Evolutionary conservation across 164 flowering plant species (phyloP).

Genomic region (Sedum album): DNA sequence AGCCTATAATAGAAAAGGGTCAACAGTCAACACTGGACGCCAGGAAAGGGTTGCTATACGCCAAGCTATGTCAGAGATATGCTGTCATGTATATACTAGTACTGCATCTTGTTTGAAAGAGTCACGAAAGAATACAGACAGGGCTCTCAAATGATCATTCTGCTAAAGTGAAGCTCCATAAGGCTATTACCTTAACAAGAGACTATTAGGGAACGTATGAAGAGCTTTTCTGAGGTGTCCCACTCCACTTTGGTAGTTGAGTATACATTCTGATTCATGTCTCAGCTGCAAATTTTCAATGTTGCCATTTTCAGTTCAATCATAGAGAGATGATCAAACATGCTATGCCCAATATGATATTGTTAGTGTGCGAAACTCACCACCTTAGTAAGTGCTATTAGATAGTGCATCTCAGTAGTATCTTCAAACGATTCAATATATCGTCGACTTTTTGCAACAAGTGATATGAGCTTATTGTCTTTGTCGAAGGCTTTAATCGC

Average conservation of each 20-base stretch:
- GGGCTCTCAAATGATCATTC: not conserved
- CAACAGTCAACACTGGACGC: not conserved
- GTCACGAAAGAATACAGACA: not conserved
- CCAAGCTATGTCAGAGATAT: not conserved
- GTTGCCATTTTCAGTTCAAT: not conserved
- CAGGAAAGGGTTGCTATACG: not conserved
- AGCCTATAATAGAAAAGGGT: not conserved
- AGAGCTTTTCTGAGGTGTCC: conserved; percentile 64
- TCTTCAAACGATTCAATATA: conserved; percentile 46
- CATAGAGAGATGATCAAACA: not conserved
- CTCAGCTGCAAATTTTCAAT: conserved; percentile 41
- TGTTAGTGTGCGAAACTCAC: conserved; percentile 30
- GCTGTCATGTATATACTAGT: not conserved
- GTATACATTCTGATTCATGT: conserved; percentile 28
- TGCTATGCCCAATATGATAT: not conserved
- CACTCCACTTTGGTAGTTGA: conserved; percentile 51
- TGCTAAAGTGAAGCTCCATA: not conserved
- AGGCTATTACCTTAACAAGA: conserved; percentile 46
- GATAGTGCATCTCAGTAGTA: conserved; percentile 48
- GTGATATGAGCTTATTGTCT: conserved; percentile 37
- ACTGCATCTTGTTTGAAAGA: not conserved
- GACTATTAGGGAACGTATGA: conserved; percentile 67
- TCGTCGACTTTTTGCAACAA: conserved; percentile 42
- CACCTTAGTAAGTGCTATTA: conserved; percentile 58
- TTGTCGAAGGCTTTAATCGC: conserved; percentile 61